Base-by-base conservation (phyloP, 768 basidiomycete species). In the Flagelloscypha sp. region DNA sequence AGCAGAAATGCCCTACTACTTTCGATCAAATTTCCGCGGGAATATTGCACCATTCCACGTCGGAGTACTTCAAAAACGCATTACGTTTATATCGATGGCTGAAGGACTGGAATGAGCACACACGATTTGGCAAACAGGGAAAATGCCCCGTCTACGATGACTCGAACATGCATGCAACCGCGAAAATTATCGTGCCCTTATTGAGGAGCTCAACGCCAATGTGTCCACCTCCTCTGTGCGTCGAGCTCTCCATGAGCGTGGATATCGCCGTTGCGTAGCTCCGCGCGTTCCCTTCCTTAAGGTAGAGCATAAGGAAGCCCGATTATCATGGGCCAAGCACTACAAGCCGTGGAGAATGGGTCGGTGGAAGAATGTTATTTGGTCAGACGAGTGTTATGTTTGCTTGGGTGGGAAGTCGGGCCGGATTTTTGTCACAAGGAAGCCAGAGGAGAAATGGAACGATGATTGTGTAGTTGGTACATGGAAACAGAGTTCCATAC, bases 371-470 rank as follows among this genome's bases (percentile, higher is more conserved):
- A 16, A 32, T 18, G 30, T 44, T 17, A 35, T 39, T 16, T 48
- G 38, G 35, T 41, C 42, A 5, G 45, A 48, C 30, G 45, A 48
- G 31, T 35, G 30, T 16, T 46, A 46, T 31, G 38, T 46, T 2
- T 15, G 27, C 17, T 30, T 46, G 27, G 45, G 27, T 3, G 45
- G 40, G 16, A 31, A 27, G 9, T 13, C 18, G 9, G 42, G 42
- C 10, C 29, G 43, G 11, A 32, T 46, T 24, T 46, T 15, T 23
- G 42, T 46, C 6, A 46, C 42, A 13, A 38, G 36, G 20, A 11
- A 24, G 12, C 30, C 42, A 7, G 47, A 39, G 22, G 40, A 46
- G 23, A 36, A 41, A 33, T 41, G 21, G 15, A 13, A 30, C 10
- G 44, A 45, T 11, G 40, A 41, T n/a, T 45, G 43, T 36, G 11